A percentile compares a stretch with the other conserved stretches of the same genome.
These are phyloP conservation scores for Vicia villosa DNA, from an alignment of 306 rosid species.

Conservation along the genomic window DNA sequence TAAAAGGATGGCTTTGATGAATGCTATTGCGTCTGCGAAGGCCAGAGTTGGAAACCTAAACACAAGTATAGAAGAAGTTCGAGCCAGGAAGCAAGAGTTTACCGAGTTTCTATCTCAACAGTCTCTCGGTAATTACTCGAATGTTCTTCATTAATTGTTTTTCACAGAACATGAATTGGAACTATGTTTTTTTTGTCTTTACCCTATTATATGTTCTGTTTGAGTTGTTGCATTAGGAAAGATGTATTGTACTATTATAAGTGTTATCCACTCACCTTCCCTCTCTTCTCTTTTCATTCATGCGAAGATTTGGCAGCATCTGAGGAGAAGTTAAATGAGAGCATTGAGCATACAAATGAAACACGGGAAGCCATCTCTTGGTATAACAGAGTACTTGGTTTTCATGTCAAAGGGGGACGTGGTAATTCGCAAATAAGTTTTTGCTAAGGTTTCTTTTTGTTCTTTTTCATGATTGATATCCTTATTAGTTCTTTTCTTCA, in stretches of 20 bases:
- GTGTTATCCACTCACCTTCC: too few relatives aligned
- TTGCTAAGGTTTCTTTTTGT: constrained; percentile 9
- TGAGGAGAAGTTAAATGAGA: constrained; percentile 49
- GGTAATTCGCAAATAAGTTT: constrained; percentile 55
- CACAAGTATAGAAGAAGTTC: constrained; percentile 48
- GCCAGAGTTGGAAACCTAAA: constrained; percentile 56
- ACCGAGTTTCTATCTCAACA: constrained; percentile 53
- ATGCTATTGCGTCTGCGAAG: constrained; percentile 63
- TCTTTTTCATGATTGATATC: constrained; percentile 23
- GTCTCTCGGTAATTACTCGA: constrained; percentile 45
- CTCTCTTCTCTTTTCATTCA: neutral
- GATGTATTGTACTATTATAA: too few relatives aligned
- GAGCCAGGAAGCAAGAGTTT: constrained; percentile 53
- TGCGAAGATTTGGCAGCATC: constrained; percentile 53
- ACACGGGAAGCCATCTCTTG: constrained; percentile 69
- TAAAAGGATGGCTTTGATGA: constrained; percentile 62
- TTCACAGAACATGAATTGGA: too few relatives aligned
- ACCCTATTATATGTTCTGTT: too few relatives aligned
- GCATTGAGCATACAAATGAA: constrained; percentile 51
- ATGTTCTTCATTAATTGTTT: too few relatives aligned
- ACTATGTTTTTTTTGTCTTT: too few relatives aligned
- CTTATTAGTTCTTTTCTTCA: constrained; percentile 36
- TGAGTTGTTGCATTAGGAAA: too few relatives aligned
- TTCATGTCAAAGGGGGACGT: constrained; percentile 80
- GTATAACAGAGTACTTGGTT: constrained; percentile 82